Percentiles rank a stretch among this genome's conserved stretches.
Evolutionary conservation across 2,329 filamentous ascomycete species (phyloP).

Genomic region (Aspergillus latus): DNA sequence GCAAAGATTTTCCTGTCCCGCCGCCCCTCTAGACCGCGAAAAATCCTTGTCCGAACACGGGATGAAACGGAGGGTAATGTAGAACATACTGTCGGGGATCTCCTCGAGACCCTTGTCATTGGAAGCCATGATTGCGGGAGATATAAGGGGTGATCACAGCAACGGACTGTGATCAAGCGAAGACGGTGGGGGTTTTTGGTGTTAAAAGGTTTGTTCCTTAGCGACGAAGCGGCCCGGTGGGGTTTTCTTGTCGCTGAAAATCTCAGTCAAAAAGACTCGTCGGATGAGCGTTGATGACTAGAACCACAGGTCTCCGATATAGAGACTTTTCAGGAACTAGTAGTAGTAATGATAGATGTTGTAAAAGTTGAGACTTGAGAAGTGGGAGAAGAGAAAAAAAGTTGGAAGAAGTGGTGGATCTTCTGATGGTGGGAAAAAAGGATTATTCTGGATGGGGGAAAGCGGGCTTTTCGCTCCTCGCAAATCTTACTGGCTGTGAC

Average conservation of each 20-base stretch:
- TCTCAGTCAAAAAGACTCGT: constrained; percentile 17
- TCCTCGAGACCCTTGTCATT: constrained; percentile 97
- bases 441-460: constrained; percentile 21
- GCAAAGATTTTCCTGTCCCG: constrained; percentile 16
- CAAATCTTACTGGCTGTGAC: constrained; percentile 17
- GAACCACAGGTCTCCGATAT: constrained; percentile 36
- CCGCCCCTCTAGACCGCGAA: not conserved
- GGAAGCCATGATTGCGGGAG: constrained; percentile 89
- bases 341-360: constrained; percentile 14
- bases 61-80: constrained; percentile 12
- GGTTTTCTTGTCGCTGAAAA: constrained; percentile 28
- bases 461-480: constrained; percentile 18
- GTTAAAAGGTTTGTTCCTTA: constrained; percentile 31
- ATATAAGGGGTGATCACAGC: constrained; percentile 63
- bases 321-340: constrained; percentile 37
- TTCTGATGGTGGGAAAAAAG: constrained; percentile 22
- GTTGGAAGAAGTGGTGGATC: constrained; percentile 17
- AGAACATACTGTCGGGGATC: constrained; percentile 82
- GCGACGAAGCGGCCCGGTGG: constrained; percentile 36
- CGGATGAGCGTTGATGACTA: constrained; percentile 27
- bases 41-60: constrained; percentile 6
- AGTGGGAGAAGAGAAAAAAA: constrained; percentile 15
- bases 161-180: constrained; percentile 68
- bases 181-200: constrained; percentile 29
- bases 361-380: constrained; percentile 27